Conservation (phyloP, 1,139 yeast genomes). For the Saccharomyces hybrid region DNA sequence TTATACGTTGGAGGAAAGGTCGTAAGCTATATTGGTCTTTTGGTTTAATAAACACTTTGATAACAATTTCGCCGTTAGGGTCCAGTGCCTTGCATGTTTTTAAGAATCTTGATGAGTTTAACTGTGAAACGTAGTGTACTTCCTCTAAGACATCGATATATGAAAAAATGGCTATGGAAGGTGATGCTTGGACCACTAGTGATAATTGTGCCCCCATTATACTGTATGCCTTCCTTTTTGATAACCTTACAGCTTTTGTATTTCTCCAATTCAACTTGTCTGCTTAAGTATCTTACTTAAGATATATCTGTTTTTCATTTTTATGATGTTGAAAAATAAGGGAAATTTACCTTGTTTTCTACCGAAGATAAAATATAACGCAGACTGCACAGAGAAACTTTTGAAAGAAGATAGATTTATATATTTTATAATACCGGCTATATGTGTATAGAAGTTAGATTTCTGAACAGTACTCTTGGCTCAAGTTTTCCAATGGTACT, state of each 20-base stretch:
- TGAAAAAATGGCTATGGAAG: conserved; percentile 86
- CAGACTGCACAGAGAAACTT: neutral
- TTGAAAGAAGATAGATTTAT: neutral
- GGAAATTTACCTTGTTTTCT: neutral
- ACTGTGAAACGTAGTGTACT: conserved; percentile 63
- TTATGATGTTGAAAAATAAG: neutral
- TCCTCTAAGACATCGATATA: conserved; percentile 73
- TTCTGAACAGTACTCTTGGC: neutral
- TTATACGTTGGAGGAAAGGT: conserved; percentile 15
- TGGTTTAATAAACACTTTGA: conserved; percentile 80
- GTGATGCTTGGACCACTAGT: conserved; percentile 79
- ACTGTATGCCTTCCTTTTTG: neutral
- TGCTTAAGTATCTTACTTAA: neutral
- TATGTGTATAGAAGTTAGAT: conserved; percentile 5
- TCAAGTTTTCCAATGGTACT: conserved; percentile 18
- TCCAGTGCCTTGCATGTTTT: conserved; percentile 79
- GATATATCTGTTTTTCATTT: conserved; percentile 5
- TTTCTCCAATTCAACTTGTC: neutral
- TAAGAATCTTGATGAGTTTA: conserved; percentile 73
- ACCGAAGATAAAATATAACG: neutral
- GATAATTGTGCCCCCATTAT: conserved; percentile 84
- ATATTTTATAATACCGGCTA: neutral
- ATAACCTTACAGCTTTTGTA: neutral
- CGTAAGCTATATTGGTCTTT: conserved; percentile 36
- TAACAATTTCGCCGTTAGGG: conserved; percentile 59